Conservation (phyloP, 768 basidiomycete species). For the Hygrocybe punicea region DNA sequence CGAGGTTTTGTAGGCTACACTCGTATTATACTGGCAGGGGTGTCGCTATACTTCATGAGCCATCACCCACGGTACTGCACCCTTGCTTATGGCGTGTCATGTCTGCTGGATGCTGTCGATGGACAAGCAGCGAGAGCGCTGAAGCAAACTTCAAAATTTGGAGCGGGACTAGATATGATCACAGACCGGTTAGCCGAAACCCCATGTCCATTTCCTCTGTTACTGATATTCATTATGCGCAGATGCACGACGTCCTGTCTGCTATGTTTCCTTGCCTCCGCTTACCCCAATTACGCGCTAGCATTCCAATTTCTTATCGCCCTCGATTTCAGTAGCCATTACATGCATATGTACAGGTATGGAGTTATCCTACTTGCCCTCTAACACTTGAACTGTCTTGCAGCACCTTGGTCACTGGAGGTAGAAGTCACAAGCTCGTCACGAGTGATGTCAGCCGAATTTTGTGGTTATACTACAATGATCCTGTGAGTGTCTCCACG, state of each 20-base stretch:
- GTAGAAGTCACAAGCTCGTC: conserved; percentile 88
- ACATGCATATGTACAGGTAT: conserved; percentile 99
- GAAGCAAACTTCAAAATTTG: conserved; percentile 92
- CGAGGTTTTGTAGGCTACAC: conserved; percentile 64
- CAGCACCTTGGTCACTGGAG: conserved; percentile 93
- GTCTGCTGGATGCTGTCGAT: conserved; percentile 92
- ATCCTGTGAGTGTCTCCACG: conserved; percentile 58
- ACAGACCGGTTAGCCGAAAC: conserved; percentile 81
- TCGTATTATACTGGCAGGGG: conserved; percentile 84
- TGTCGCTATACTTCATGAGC: conserved; percentile 90
- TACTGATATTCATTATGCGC: conserved; percentile 1
- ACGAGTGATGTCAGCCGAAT: conserved; percentile 91
- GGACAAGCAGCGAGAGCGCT: conserved; percentile 87
- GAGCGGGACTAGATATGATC: conserved; percentile 98
- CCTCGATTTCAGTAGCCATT: conserved; percentile 96
- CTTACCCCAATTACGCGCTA: conserved; percentile 81
- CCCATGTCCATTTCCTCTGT: background rate
- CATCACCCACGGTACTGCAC: conserved; percentile 93
- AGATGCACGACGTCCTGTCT: conserved; percentile 97
- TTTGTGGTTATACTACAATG: conserved; percentile 90
- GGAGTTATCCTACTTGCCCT: conserved; percentile 14
- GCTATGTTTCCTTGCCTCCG: conserved; percentile 88
- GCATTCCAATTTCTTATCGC: conserved; percentile 94
- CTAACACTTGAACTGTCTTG: background rate
- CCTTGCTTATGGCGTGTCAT: conserved; percentile 82